phyloP scores from a whole-genome alignment of 2,329 filamentous ascomycete species.

The Ophidiomyces ophidiicola region DNA sequence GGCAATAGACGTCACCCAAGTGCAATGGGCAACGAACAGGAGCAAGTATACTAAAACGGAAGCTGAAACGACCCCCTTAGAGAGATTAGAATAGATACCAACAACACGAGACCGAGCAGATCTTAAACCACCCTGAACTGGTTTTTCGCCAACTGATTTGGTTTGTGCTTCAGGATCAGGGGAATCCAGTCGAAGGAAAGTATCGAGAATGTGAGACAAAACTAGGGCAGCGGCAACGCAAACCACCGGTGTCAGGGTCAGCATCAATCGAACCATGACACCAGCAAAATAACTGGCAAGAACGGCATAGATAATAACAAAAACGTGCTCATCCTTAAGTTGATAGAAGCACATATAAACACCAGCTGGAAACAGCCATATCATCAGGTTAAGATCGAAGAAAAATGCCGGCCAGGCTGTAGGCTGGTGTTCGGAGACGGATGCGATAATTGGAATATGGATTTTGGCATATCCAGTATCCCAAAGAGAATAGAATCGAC shows the following conservation, averaged over 20 bases:
- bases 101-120: conserved; percentile 61
- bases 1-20: conserved; percentile 97
- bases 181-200: conserved; percentile 58
- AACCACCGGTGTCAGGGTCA: conserved; percentile 90
- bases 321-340: conserved; percentile 91
- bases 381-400: conserved; percentile 94
- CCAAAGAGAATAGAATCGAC: conserved; percentile 98
- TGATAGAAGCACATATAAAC: conserved; percentile 97
- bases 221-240: conserved; percentile 88
- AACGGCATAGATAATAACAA: conserved; percentile 93
- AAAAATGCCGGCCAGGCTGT: conserved; percentile 99
- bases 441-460: conserved; percentile 97
- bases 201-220: conserved; percentile 76
- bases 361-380: conserved; percentile 97
- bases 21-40: conserved; percentile 93
- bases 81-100: conserved; percentile 69
- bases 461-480: conserved; percentile 98
- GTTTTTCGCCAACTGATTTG: conserved; percentile 29
- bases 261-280: conserved; percentile 98
- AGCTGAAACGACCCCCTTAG: conserved; percentile 65
- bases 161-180: conserved; percentile 43
- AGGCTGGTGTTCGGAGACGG: conserved; percentile 98
- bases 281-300: conserved; percentile 96
- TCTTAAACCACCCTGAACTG: conserved; percentile 42
- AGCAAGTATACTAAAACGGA: conserved; percentile 68